Evolutionary conservation across 2,329 filamentous ascomycete species (phyloP).

Genomic region (Trichoderma sp.): DNA sequence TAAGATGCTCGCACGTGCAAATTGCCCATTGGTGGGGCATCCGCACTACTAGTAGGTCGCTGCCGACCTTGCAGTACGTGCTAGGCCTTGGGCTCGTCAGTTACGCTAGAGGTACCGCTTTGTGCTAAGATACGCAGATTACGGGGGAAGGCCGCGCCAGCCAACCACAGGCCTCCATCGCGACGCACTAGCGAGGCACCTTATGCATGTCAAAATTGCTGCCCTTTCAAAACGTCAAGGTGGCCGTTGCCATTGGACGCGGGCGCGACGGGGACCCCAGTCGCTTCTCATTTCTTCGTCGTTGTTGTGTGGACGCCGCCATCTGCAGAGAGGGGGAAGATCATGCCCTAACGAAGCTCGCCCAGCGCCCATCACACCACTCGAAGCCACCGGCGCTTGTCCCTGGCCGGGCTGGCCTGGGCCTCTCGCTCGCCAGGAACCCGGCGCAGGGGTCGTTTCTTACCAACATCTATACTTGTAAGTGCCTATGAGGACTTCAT

Average conservation of each 20-base stretch:
- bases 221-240: background rate
- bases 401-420: background rate
- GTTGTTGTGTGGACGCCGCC: conserved; percentile 10
- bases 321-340: conserved; percentile 4
- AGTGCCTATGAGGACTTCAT: no score
- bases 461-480: background rate
- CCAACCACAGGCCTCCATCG: conserved; percentile 2
- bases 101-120: conserved; percentile 7
- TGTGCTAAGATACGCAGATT: conserved; percentile 1
- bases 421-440: conserved; percentile 16
- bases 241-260: conserved; percentile 5
- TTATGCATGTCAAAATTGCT: conserved; percentile 23
- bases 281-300: background rate
- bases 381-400: background rate
- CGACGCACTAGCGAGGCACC: conserved; percentile 7
- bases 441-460: background rate
- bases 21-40: conserved; percentile 14
- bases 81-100: background rate
- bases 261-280: background rate
- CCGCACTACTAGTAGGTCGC: conserved; percentile 3
- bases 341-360: conserved; percentile 13
- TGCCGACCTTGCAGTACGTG: conserved; percentile 2
- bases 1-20: conserved; percentile 9
- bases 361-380: conserved; percentile 10
- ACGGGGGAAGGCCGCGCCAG: background rate